phyloP scores from a whole-genome alignment of 2,329 filamentous ascomycete species.

The Arthroderma uncinatum region DNA sequence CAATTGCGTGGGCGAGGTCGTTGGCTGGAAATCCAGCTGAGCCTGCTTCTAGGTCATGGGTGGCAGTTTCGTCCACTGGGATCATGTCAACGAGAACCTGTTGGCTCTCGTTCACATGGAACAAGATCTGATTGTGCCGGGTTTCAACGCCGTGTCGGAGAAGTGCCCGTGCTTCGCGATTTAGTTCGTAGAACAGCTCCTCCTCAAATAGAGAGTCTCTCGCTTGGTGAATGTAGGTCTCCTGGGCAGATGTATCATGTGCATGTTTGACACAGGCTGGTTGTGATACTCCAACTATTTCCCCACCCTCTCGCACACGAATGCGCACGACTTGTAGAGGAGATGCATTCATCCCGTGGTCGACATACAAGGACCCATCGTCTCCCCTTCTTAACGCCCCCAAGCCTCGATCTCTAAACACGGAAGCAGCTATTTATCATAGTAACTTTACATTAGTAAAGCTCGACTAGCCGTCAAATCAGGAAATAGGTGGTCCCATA shows the following conservation, averaged over 20 bases:
- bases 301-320: constrained; percentile 48
- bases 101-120: constrained; percentile 43
- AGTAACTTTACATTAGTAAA: neutral
- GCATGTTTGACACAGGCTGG: constrained; percentile 14
- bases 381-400: constrained; percentile 65
- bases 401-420: constrained; percentile 60
- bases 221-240: constrained; percentile 29
- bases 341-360: constrained; percentile 44
- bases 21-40: constrained; percentile 18
- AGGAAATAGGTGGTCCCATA: constrained; percentile 22
- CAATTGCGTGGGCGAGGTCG: constrained; percentile 53
- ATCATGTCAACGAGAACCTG: constrained; percentile 59
- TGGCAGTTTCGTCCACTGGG: constrained; percentile 32
- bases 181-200: constrained; percentile 83
- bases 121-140: constrained; percentile 47
- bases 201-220: constrained; percentile 47
- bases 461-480: constrained; percentile 20
- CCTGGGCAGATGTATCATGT: constrained; percentile 21
- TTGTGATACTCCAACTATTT: constrained; percentile 46
- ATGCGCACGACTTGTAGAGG: constrained; percentile 55
- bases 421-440: constrained; percentile 36
- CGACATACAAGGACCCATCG: constrained; percentile 64
- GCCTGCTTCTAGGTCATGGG: constrained; percentile 18
- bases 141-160: constrained; percentile 59
- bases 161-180: constrained; percentile 65